Evolutionary conservation across 345 rosid species (phyloP), one percentile per base, ranked within the genome.

Genomic region (Laguncularia racemosa): DNA sequence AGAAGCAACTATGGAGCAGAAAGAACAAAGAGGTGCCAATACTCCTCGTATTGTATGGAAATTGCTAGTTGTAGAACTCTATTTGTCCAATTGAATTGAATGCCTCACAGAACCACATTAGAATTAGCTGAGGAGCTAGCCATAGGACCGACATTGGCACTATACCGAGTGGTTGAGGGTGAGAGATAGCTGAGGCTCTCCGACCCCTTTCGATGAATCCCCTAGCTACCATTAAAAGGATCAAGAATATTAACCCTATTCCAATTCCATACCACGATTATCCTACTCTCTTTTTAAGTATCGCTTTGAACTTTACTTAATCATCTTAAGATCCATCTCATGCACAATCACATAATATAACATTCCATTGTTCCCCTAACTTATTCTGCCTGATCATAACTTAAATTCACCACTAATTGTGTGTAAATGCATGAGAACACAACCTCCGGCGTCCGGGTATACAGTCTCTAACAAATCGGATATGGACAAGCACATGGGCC

Each of bases 41-140:
- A 58, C 86, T 87, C 64, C 65, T 78, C 95, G 84, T 80, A 53
- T 72, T 73, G 48, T 75, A 77, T 0, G 95, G 95, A 16, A 82
- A 76, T 68, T 84, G 73, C 52, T 60, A 66, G 71, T 82, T 84
- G 73, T 74, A 78, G 19, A 84, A 84, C 65, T 87, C 95, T 3
- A 82, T 75, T 52, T 66, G 83, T 18, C 91, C 91, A 8, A 84
- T 68, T 1, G 71, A 50, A 56, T 73, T 75, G 67, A 84, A 87
- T 13, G 85, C 89, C 68, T 87, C 79, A 16, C 63, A 73, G 5
- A 84, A 69, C 1, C 91, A 91, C 75, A 75, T 62, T 47, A 82
- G 55, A 48, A 80, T 48, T 21, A 82, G 86, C 58, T 77, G 91
- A 1, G 95, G 95, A 28, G 80, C 60, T 17, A 84, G 73, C 84